Conservation (phyloP, 2,329 filamentous ascomycete species). For the Trichoderma semiorbis region DNA sequence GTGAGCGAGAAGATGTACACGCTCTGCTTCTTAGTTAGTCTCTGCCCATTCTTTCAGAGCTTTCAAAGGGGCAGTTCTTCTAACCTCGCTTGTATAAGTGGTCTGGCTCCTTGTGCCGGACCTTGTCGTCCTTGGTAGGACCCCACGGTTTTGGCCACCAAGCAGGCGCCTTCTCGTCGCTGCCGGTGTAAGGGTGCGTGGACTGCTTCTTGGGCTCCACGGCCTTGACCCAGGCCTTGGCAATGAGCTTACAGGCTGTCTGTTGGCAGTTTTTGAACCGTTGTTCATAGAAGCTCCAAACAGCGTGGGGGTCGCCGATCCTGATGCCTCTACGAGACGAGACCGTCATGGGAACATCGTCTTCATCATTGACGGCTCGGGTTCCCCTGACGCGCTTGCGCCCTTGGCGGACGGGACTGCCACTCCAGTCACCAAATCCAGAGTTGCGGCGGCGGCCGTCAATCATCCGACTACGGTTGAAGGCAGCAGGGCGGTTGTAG, state of each 20-base stretch:
- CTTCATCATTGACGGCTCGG: conserved; percentile 39
- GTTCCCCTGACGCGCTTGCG: conserved; percentile 34
- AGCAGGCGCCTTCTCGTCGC: conserved; percentile 57
- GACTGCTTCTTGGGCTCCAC: conserved; percentile 76
- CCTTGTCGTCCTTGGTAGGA: conserved; percentile 47
- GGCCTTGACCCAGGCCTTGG: conserved; percentile 72
- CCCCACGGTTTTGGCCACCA: conserved; percentile 65
- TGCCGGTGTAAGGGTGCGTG: conserved; percentile 67
- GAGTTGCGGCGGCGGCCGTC: conserved; percentile 33
- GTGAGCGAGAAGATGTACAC: conserved; percentile 56
- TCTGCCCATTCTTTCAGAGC: background rate
- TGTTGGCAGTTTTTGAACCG: conserved; percentile 67
- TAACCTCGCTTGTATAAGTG: conserved; percentile 66
- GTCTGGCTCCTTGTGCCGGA: conserved; percentile 70
- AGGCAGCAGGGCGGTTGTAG: conserved; percentile 26
- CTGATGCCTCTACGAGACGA: conserved; percentile 44
- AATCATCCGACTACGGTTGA: conserved; percentile 26
- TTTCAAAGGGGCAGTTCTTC: conserved; percentile 17
- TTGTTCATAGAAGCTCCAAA: conserved; percentile 59
- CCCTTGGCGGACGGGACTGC: conserved; percentile 28
- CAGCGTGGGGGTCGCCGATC: conserved; percentile 51
- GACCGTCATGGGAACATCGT: conserved; percentile 39
- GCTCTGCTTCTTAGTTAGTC: conserved; percentile 42
- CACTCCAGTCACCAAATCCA: conserved; percentile 32
- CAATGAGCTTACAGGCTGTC: conserved; percentile 66